Percentiles rank a stretch among this genome's conserved stretches.
phyloP scores from a whole-genome alignment of 176 grass and related monocot genomes.

The Puya raimondii region DNA sequence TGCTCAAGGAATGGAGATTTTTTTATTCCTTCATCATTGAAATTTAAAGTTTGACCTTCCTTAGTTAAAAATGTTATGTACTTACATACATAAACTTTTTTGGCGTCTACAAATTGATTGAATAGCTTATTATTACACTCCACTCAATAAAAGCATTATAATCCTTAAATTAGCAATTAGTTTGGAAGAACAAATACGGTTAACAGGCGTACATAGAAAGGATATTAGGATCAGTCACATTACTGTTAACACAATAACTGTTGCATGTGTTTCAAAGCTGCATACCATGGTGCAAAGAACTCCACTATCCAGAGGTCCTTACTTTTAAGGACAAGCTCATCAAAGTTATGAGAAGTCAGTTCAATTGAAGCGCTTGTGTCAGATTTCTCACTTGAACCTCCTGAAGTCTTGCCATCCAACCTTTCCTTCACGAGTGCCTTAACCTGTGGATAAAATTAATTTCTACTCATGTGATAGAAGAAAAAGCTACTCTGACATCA shows the following conservation, averaged over 20 bases:
- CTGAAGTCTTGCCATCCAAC: conserved; percentile 55
- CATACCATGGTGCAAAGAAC: conserved; percentile 98
- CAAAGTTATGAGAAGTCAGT: conserved; percentile 79
- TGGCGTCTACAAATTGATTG: too few species aligned
- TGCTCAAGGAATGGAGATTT: too few species aligned
- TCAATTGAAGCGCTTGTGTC: conserved; percentile 75
- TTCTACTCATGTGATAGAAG: conserved; percentile 3
- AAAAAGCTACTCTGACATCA: not conserved
- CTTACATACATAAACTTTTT: too few species aligned
- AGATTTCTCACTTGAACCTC: conserved; percentile 67
- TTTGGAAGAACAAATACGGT: too few species aligned
- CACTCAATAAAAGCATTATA: too few species aligned
- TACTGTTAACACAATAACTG: not conserved
- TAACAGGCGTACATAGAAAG: too few species aligned
- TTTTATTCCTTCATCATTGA: too few species aligned
- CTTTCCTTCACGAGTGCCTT: conserved; percentile 83
- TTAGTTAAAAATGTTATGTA: too few species aligned
- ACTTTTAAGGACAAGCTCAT: conserved; percentile 80
- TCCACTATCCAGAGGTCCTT: conserved; percentile 98
- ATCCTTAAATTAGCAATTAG: too few species aligned
- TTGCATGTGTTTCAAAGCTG: not conserved
- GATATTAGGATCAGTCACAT: too few species aligned
- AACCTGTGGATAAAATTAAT: conserved; percentile 34
- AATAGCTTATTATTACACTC: too few species aligned
- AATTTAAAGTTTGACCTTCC: too few species aligned